Base-by-base conservation (phyloP, 2,329 filamentous ascomycete species). In the Colletotrichum tamarilloi region DNA sequence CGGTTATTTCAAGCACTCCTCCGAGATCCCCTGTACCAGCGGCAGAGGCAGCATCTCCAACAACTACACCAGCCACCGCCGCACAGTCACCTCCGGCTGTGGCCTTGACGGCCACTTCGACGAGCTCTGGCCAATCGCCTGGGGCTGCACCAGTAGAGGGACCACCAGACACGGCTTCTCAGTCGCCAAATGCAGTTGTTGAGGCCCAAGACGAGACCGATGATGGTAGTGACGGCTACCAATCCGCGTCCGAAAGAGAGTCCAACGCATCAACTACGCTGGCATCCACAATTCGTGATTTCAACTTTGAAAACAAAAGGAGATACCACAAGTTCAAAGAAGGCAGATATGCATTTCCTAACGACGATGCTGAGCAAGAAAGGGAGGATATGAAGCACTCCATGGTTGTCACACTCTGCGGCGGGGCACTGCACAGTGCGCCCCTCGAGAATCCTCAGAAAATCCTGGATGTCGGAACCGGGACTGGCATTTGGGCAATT, bases 401-500 rank as follows among this genome's bases (percentile, higher is more conserved):
- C 53, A 80, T 79, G 77, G 68, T 77, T 12, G 71, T 81, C 46
- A 35, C 32, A 3, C 9, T 71, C 0, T 62, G 55, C 6, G 63
- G 5, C 1, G 63, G 68, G 3, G 0, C 1, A 12, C 14, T 67
- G 1, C 68, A 71, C 7, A 19, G 16, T 3, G 63, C 42, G 2
- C 68, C 63, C 2, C 2, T 71, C 0, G 3, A 67, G 2, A 67
- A 35, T 14, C 67, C 72, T 1, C 62, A 63, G 3, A 60, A 35
- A 3, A 46, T 71, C 6, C n/a, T 72, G 0, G 68, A 74, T 2
- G 9, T 74, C 1, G 62, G 72, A 5, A 74, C 67, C 9, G 87
- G 86, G 1, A 86, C 84, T 32, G 86, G 85, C 28, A 84, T 89
- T 55, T 91, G 90, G 89, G 88, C 89, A 1, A 85, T 89, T 63